Evolutionary conservation across 495 filamentous ascomycete species (phyloP).

Genomic region (Friedmanniomyces endolithicus): DNA sequence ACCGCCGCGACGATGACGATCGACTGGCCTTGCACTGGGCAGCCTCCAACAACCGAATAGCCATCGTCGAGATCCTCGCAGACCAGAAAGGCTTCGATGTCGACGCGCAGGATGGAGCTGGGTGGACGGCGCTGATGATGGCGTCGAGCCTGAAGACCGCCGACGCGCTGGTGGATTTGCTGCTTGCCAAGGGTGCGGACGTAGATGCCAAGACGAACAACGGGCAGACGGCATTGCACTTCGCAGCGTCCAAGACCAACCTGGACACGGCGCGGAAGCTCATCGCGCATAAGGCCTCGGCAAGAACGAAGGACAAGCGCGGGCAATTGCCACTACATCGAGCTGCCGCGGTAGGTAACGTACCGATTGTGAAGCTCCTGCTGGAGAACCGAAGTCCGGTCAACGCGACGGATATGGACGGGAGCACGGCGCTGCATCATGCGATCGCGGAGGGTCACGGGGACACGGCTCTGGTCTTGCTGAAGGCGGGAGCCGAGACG

Average conservation of each 20-base stretch:
- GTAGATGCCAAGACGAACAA: constrained; percentile 63
- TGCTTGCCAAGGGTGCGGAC: constrained; percentile 71
- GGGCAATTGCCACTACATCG: constrained; percentile 81
- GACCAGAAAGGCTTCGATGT: constrained; percentile 66
- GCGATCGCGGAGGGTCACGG: constrained; percentile 86
- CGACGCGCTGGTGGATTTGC: constrained; percentile 56
- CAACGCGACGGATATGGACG: constrained; percentile 73
- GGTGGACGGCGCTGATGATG: constrained; percentile 95
- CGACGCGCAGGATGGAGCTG: constrained; percentile 79
- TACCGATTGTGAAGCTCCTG: constrained; percentile 71
- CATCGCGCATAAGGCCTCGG: constrained; percentile 60
- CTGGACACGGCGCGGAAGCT: constrained; percentile 69
- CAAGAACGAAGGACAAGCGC: constrained; percentile 71
- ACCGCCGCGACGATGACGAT: constrained; percentile 70
- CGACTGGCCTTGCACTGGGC: constrained; percentile 95
- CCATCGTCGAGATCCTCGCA: constrained; percentile 60
- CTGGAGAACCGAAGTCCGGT: constrained; percentile 69
- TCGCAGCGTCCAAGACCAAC: constrained; percentile 79
- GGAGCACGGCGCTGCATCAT: constrained; percentile 84
- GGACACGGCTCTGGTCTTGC: constrained; percentile 65
- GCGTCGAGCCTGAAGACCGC: constrained; percentile 63
- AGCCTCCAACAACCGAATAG: constrained; percentile 64
- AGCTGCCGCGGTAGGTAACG: constrained; percentile 77
- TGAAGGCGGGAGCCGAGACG: constrained; percentile 74
- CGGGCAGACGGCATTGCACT: constrained; percentile 73